A percentile compares a stretch with the other conserved stretches of the same genome.
Evolutionary conservation across 1,284 basidiomycete species (phyloP).

Genomic region (Irpex sp.): DNA sequence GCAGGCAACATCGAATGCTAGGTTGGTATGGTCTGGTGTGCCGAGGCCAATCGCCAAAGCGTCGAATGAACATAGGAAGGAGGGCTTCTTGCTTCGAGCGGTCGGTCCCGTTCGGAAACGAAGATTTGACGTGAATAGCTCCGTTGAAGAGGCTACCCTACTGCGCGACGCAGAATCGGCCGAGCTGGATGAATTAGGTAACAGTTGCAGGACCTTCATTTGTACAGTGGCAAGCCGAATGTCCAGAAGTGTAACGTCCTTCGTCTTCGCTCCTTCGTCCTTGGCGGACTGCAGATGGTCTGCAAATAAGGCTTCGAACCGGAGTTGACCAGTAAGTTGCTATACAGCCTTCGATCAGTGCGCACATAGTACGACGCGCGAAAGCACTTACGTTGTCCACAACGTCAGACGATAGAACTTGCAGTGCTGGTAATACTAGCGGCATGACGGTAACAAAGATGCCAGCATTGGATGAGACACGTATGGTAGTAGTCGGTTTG

Average conservation of each 20-base stretch:
- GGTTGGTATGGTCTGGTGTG: not conserved
- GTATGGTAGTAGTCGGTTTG: constrained; percentile 14
- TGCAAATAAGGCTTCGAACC: constrained; percentile 25
- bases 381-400: constrained; percentile 17
- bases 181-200: not conserved
- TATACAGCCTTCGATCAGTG: constrained; percentile 4
- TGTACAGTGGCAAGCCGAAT: not conserved
- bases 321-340: constrained; percentile 26
- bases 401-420: constrained; percentile 18
- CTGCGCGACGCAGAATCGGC: not conserved
- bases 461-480: constrained; percentile 16
- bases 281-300: constrained; percentile 19
- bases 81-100: not conserved
- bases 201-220: not conserved
- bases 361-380: not conserved
- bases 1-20: constrained; percentile 5
- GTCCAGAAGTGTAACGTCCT: not conserved
- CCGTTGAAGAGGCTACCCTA: not conserved
- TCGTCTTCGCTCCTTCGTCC: not conserved
- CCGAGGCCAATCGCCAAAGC: constrained; percentile 2
- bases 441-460: constrained; percentile 22
- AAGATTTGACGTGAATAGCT: not conserved
- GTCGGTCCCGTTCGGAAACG: not conserved
- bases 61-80: not conserved
- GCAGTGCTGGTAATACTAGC: constrained; percentile 18